Evolutionary conservation across 371 early-diverging fungal species (phyloP), one percentile per base, ranked within the genome.

Genomic region (Cokeromyces recurvatus): DNA sequence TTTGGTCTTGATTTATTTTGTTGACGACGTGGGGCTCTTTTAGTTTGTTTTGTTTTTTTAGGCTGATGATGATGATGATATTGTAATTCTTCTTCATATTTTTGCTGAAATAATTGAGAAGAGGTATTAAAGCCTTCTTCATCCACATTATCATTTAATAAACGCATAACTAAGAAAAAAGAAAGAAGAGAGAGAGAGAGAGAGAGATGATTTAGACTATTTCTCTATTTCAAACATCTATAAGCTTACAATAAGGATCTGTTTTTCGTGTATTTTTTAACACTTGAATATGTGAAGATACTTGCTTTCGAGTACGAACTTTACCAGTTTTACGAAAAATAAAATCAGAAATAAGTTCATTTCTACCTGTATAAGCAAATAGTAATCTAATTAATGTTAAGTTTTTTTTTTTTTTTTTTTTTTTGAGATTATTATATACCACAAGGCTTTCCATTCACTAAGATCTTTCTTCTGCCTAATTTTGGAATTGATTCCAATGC

Each of bases 271-370:
- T 84, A 44, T 87, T 83, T 37, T 81, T 84, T 51, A 85, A 67
- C 2, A 87, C 87, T 60, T 87, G 87, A 31, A 87, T 85, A 51
- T 87, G 87, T 3, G 86, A 86, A 2, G 87, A 86, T 3, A 87
- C 86, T 59, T 87, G 87, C 56, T 87, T 87, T 29, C 85, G 75
- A 5, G 86, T 77, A 11, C 87, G 79, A 16, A 70, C 71, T 41
- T 79, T 79, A 38, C 61, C 43, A 0, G 87, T 86, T 46, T 81
- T 77, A 42, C 78, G 77, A 38, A 68, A 82, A n/a, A 86, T 86
- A 51, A 69, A 88, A 39, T 87, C 85, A 16, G 85, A 82, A 16
- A 87, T 85, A n/a, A 86, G 67, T 54, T 87, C 86, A 57, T 87
- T 87, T 22, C 87, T 71, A n/a, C n/a, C n/a, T n/a, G n/a, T n/a